Percentiles rank a stretch among this genome's conserved stretches.
phyloP scores from a whole-genome alignment of 2,329 filamentous ascomycete genomes.

The Aspergillus fructus region DNA sequence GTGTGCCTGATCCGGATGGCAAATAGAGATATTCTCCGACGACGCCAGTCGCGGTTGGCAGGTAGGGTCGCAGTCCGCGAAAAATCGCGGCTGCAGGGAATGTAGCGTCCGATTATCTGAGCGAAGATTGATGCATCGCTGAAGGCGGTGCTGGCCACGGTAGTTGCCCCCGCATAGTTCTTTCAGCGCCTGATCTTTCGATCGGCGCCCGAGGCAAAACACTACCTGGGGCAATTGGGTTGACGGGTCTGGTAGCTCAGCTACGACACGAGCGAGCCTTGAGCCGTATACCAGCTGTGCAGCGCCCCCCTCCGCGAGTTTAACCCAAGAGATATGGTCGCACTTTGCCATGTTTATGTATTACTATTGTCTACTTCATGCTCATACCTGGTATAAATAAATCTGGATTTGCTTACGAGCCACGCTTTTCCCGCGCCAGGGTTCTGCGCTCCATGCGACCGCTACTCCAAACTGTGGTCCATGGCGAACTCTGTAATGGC shows the following conservation, averaged over 20 bases:
- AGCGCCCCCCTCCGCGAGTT: not conserved
- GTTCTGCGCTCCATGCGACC: not conserved
- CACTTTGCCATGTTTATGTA: not conserved
- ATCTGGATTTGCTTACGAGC: not conserved
- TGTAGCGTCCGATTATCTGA: too few species aligned
- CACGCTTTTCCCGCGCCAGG: not conserved
- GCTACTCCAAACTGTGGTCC: not conserved
- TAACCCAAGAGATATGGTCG: not conserved
- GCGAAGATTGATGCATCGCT: not conserved
- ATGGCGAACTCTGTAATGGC: not conserved
- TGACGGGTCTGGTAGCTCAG: not conserved
- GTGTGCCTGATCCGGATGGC: too few species aligned
- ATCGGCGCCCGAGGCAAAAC: not conserved
- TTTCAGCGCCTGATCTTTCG: not conserved
- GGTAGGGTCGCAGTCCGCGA: not conserved
- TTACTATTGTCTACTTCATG: not conserved
- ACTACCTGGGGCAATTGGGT: not conserved
- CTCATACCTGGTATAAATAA: not conserved
- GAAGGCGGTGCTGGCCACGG: not conserved
- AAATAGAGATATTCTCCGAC: too few species aligned
- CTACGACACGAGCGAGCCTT: not conserved
- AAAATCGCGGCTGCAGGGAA: not conserved
- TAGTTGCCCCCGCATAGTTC: slow-evolving; percentile 2
- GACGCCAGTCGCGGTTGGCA: not conserved
- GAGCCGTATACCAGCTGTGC: not conserved